Percentiles rank a stretch among this genome's conserved stretches.
Conservation (phyloP, 75 land plant genomes). For the Picea glauca region DNA sequence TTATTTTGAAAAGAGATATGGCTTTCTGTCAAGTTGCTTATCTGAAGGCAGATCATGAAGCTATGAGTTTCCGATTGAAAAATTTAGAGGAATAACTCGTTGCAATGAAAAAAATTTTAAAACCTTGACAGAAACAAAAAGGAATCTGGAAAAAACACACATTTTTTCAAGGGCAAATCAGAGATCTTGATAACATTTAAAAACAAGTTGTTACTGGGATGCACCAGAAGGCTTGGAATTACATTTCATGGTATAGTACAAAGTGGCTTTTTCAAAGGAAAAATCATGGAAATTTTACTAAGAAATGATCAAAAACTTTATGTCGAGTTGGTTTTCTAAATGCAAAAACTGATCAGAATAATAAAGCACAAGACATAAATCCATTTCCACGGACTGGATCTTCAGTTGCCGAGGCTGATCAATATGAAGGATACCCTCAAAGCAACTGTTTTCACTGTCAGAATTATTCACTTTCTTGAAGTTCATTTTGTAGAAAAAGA, state of each 20-base stretch:
- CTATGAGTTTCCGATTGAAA: no score
- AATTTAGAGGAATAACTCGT: no score
- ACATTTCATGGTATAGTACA: not conserved
- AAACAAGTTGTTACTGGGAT: not conserved
- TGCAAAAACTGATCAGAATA: not conserved
- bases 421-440: not conserved
- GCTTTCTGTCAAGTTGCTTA: slow-evolving; percentile 10
- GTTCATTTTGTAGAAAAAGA: no score
- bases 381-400: not conserved
- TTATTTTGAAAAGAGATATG: slow-evolving; percentile 13
- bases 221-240: not conserved
- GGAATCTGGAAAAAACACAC: not conserved
- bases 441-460: not conserved
- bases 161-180: not conserved
- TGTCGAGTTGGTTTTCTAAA: not conserved
- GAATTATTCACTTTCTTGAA: not conserved
- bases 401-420: not conserved
- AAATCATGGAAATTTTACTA: not conserved
- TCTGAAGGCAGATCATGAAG: no score
- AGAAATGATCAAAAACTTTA: not conserved
- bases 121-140: not conserved
- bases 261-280: not conserved
- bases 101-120: no score
- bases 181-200: not conserved
- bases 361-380: not conserved